Evolutionary conservation across 2,329 filamentous ascomycete genomes (phyloP).

Genomic region (Aspergillus pseudoterreus): DNA sequence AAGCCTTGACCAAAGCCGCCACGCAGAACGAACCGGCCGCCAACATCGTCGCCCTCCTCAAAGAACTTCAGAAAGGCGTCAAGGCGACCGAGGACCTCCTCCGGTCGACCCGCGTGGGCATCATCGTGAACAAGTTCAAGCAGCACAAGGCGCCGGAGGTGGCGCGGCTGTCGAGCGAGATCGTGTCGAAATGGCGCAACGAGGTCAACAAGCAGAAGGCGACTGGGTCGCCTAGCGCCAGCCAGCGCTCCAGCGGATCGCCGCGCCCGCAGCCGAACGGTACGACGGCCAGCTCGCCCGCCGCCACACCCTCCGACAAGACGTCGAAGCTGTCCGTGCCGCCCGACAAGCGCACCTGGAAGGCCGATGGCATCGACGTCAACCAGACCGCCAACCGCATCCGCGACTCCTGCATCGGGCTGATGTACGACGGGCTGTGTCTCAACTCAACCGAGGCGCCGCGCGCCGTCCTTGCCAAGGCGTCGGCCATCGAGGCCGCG

Average conservation of each 20-base stretch:
- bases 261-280: conserved; percentile 50
- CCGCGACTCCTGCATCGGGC: conserved; percentile 80
- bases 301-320: conserved; percentile 44
- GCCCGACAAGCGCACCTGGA: conserved; percentile 76
- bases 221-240: conserved; percentile 35
- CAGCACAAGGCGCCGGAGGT: conserved; percentile 71
- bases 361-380: conserved; percentile 74
- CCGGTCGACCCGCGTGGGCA: conserved; percentile 85
- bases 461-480: conserved; percentile 62
- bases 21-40: conserved; percentile 69
- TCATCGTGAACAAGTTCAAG: conserved; percentile 83
- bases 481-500: conserved; percentile 72
- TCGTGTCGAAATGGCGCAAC: conserved; percentile 66
- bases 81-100: conserved; percentile 85
- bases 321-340: conserved; percentile 53
- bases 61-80: conserved; percentile 74
- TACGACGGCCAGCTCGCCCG: conserved; percentile 48
- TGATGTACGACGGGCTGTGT: conserved; percentile 91
- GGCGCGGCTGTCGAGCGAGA: conserved; percentile 69
- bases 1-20: conserved; percentile 76
- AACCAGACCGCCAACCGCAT: conserved; percentile 69
- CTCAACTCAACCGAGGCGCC: conserved; percentile 59
- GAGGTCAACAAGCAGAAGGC: conserved; percentile 49
- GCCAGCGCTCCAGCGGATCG: conserved; percentile 36
- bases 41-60: conserved; percentile 70